Evolutionary conservation across 495 filamentous ascomycete species (phyloP).

Genomic region (Parachaetomium inaequale): DNA sequence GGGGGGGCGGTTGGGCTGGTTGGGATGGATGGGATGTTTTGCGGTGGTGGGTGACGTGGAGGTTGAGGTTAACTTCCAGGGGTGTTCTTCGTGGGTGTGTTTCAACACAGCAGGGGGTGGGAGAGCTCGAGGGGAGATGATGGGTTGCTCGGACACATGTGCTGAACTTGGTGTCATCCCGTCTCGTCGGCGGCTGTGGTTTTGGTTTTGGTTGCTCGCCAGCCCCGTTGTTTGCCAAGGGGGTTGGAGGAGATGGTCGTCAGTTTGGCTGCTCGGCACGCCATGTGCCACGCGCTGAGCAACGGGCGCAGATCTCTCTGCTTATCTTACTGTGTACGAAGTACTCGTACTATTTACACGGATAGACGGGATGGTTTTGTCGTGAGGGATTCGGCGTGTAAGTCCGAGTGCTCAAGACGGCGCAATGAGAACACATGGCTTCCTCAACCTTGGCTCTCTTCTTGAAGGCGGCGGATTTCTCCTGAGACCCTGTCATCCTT

Average conservation of each 20-base stretch:
- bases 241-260: background rate
- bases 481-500: background rate
- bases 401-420: background rate
- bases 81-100: too few species aligned
- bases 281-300: background rate
- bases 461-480: background rate
- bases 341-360: background rate
- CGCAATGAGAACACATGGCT: background rate
- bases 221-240: background rate
- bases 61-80: too few species aligned
- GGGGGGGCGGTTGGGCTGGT: too few species aligned
- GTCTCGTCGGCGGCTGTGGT: background rate
- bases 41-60: too few species aligned
- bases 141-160: background rate
- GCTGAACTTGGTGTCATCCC: background rate
- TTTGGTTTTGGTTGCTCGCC: background rate
- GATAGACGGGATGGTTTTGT: too few species aligned
- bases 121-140: too few species aligned
- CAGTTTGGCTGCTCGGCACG: conserved; percentile 1
- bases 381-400: background rate
- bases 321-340: background rate
- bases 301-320: background rate
- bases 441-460: background rate
- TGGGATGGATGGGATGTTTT: too few species aligned
- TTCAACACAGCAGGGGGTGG: too few species aligned